Conservation (phyloP, 495 filamentous ascomycete species). For the Annulohypoxylon bovei region DNA sequence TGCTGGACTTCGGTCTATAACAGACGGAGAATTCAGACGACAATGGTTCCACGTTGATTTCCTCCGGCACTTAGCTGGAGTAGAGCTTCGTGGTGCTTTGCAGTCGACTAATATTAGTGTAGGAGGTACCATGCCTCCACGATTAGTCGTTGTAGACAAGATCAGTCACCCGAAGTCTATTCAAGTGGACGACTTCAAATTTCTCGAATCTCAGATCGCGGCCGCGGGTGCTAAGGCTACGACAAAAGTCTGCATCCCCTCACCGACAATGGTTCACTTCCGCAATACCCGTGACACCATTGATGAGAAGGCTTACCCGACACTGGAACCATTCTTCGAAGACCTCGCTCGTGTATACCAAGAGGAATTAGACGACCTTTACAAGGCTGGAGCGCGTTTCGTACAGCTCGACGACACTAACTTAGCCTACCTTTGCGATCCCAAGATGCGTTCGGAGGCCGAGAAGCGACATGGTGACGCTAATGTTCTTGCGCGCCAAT, state of each 20-base stretch:
- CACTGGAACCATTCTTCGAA: slow-evolving; percentile 68
- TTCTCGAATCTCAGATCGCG: slow-evolving; percentile 61
- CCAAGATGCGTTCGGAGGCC: slow-evolving; percentile 69
- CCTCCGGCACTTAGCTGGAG: slow-evolving; percentile 54
- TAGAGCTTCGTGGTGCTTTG: slow-evolving; percentile 55
- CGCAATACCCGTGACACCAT: slow-evolving; percentile 69
- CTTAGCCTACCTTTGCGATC: slow-evolving; percentile 73
- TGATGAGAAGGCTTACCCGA: slow-evolving; percentile 64
- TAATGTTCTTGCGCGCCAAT: slow-evolving; percentile 66
- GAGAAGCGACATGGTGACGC: slow-evolving; percentile 66
- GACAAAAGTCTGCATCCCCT: slow-evolving; percentile 72
- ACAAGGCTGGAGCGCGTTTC: slow-evolving; percentile 69
- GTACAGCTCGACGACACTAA: slow-evolving; percentile 75
- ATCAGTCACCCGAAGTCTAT: slow-evolving; percentile 59
- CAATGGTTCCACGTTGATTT: slow-evolving; percentile 62
- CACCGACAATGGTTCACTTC: slow-evolving; percentile 75
- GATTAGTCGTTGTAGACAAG: slow-evolving; percentile 58
- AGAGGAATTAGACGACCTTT: slow-evolving; percentile 67
- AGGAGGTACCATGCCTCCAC: slow-evolving; percentile 56
- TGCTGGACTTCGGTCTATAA: slow-evolving; percentile 69
- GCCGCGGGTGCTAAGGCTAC: slow-evolving; percentile 57
- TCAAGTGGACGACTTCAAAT: slow-evolving; percentile 68
- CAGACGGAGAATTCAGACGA: slow-evolving; percentile 78
- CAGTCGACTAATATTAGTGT: slow-evolving; percentile 55
- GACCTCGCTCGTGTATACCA: slow-evolving; percentile 70